Conservation (phyloP, 73 alveolate species). For the Breviolum minutum region DNA sequence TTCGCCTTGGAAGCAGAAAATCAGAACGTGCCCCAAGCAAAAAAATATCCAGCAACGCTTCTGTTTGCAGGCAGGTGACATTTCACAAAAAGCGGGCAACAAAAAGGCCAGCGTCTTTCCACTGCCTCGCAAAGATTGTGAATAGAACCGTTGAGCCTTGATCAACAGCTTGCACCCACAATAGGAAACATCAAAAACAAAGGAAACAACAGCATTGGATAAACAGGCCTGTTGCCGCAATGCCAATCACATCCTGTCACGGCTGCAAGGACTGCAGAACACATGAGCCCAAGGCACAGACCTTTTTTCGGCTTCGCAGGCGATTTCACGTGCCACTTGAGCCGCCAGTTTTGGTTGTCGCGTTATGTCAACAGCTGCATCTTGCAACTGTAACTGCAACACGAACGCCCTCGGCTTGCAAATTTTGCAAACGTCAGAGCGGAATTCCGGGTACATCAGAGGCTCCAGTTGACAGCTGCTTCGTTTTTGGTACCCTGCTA, state of each 20-base stretch:
- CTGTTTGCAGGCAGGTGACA: not conserved
- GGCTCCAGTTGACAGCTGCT: not conserved
- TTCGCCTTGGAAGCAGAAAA: not conserved
- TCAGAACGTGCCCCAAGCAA: not conserved
- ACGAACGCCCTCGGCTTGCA: slow-evolving; percentile 17
- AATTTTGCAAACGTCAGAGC: not conserved
- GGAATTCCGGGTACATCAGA: slow-evolving; percentile 2
- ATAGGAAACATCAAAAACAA: not conserved
- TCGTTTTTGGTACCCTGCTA: not conserved
- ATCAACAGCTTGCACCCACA: not conserved
- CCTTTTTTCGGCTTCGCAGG: not conserved
- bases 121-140: slow-evolving; percentile 24
- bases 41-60: not conserved
- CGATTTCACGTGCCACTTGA: too few species aligned
- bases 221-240: slow-evolving; percentile 81
- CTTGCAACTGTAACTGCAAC: not conserved
- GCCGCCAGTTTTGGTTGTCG: too few species aligned
- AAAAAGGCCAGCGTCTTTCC: slow-evolving; percentile 88
- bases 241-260: slow-evolving; percentile 82
- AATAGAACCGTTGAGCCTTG: not conserved
- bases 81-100: slow-evolving; percentile 76
- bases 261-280: not conserved
- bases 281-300: not conserved
- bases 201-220: not conserved
- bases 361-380: not conserved